Conservation (phyloP, 495 filamentous ascomycete genomes). For the Neurospora tetrasperma region DNA sequence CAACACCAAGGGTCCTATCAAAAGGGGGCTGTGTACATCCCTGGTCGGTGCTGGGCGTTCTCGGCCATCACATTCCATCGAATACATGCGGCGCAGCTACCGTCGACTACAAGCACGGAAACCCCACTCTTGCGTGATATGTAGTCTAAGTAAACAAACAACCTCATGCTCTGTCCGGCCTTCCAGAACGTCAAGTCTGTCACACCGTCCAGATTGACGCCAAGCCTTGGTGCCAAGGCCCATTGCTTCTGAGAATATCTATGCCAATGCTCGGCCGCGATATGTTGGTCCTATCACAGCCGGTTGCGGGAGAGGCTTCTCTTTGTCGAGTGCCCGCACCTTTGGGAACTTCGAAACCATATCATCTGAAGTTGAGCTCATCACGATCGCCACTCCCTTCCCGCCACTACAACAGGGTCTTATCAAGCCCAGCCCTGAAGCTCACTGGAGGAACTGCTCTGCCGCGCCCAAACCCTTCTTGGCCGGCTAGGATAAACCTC, state of each 20-base stretch:
- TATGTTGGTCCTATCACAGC: neutral
- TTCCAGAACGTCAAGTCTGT: neutral
- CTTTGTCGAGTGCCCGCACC: neutral
- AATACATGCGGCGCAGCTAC: neutral
- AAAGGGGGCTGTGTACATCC: neutral
- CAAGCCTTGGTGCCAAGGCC: neutral
- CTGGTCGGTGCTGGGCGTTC: neutral
- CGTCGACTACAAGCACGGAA: neutral
- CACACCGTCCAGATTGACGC: neutral
- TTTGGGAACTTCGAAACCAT: neutral
- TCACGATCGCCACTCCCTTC: neutral
- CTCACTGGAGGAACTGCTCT: neutral
- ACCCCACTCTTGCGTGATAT: neutral
- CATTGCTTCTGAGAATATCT: neutral
- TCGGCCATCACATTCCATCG: neutral
- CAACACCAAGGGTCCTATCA: slow-evolving; percentile 3
- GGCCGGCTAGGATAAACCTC: slow-evolving; percentile 16
- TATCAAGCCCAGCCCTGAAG: neutral
- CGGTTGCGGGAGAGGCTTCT: neutral
- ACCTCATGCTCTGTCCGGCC: neutral
- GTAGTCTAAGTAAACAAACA: neutral
- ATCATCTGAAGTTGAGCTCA: neutral
- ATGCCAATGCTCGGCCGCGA: neutral
- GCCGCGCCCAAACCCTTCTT: neutral
- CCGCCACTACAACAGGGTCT: neutral